Base-by-base conservation (phyloP, 2,329 filamentous ascomycete genomes). In the Trichoderma gracile region DNA sequence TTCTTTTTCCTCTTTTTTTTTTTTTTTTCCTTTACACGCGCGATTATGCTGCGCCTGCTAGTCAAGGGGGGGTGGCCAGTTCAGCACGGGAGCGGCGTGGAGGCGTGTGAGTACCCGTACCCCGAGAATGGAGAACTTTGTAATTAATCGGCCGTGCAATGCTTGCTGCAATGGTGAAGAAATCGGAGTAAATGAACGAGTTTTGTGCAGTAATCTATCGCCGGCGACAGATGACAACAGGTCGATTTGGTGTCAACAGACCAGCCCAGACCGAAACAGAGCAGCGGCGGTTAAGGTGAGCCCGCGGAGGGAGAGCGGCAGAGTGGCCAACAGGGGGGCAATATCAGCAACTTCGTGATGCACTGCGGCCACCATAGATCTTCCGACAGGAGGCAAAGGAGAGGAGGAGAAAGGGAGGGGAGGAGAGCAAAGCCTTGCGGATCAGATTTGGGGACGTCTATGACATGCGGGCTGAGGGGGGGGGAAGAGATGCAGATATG, bases 1-100 rank as follows among this genome's bases (percentile, higher is more conserved):
- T 62, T 67, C 30, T 45, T 64, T 68, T 74, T 45, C 33, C 63
- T 65, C 25, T 25, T 25, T 25, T 25, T 25, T 25, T 50, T 50
- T n/a, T 50, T 67, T 52, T 66, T 68, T 74, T 54, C 30, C 30
- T 59, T 67, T 69, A 74, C 54, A 66, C 66, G 67, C 67, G 67
- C 66, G 66, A 67, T 68, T 69, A 68, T 66, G 66, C 50, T 69
- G 67, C 67, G 66, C 60, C 65, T 69, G 67, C 65, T 50, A 46
- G 33, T 19, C 33, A 21, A 52, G 66, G 63, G 66, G 65, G 65
- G 68, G 52, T 56, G 61, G 61, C 43, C 45, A 33, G 25, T 43
- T 42, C 42, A 55, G 52, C 21, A 42, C 42, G 50, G 67, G 19
- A 59, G 17, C 40, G 23, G 60, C 62, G 59, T 63, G 63, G 63